Conservation (phyloP, 108 stramenopile species). For the Fistulifera pelliculosa region DNA sequence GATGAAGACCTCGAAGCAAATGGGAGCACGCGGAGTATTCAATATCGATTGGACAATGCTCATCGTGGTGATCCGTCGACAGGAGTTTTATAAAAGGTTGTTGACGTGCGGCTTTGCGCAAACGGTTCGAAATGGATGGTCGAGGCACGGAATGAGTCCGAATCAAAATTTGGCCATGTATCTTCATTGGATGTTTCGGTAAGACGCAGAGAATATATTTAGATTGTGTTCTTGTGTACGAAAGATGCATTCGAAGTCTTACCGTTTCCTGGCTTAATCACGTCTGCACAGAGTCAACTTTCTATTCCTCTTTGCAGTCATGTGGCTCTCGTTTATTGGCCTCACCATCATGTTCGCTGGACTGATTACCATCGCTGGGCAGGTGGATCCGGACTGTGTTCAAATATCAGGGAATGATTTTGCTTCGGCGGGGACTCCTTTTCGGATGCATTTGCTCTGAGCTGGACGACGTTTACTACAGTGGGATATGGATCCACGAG, state of each 20-base stretch:
- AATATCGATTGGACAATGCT: conserved; percentile 24
- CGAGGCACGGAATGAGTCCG: conserved; percentile 16
- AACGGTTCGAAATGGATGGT: too few species aligned
- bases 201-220: too few species aligned
- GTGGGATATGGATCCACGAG: conserved; percentile 62
- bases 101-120: conserved; percentile 5
- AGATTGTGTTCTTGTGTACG: too few species aligned
- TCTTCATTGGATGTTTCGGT: conserved; percentile 47
- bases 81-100: neutral
- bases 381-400: conserved; percentile 29
- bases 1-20: neutral
- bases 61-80: conserved; percentile 1
- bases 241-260: too few species aligned
- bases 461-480: conserved; percentile 41
- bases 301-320: conserved; percentile 29
- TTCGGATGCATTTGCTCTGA: conserved; percentile 55
- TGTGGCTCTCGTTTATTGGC: conserved; percentile 29
- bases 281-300: conserved; percentile 35
- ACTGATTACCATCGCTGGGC: conserved; percentile 24
- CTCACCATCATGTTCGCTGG: conserved; percentile 28
- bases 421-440: conserved; percentile 19
- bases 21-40: conserved; percentile 1
- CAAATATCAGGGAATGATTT: conserved; percentile 22
- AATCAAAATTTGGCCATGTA: conserved; percentile 31
- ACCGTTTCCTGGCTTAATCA: too few species aligned